These are phyloP conservation scores for Lepidium campestre DNA, from an alignment of 441 rosid species.

Conservation along the genomic window DNA sequence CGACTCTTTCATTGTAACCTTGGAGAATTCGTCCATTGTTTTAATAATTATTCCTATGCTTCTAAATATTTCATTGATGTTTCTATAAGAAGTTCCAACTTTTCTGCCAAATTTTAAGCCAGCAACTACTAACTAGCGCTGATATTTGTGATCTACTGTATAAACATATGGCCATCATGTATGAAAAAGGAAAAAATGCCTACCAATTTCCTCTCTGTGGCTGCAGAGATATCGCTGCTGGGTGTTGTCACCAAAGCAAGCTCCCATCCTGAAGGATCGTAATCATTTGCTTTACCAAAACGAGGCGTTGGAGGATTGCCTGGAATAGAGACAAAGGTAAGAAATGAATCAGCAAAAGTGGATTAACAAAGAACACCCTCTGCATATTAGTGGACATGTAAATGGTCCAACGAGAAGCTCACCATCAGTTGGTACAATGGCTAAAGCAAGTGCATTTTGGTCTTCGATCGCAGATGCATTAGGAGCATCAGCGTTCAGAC, in stretches of 20 bases:
- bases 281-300: constrained; percentile 50
- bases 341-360: not conserved
- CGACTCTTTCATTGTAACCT: not conserved
- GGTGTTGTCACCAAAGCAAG: constrained; percentile 83
- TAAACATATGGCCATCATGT: not conserved
- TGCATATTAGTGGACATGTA: not conserved
- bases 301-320: constrained; percentile 54
- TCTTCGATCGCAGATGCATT: constrained; percentile 76
- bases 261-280: constrained; percentile 94
- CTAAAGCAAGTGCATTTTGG: constrained; percentile 86
- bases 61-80: not conserved
- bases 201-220: constrained; percentile 87
- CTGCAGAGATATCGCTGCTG: constrained; percentile 64
- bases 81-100: not conserved
- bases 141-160: not conserved
- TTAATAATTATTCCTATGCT: not conserved
- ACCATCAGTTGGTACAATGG: constrained; percentile 68
- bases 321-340: constrained; percentile 19
- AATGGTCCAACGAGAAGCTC: constrained; percentile 28
- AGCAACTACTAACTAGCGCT: not conserved
- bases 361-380: not conserved
- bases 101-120: not conserved
- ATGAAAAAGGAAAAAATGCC: constrained; percentile 6
- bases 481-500: constrained; percentile 43
- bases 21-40: not conserved